phyloP scores from a whole-genome alignment of 257 asterid species.

The Capsicum chinense region DNA sequence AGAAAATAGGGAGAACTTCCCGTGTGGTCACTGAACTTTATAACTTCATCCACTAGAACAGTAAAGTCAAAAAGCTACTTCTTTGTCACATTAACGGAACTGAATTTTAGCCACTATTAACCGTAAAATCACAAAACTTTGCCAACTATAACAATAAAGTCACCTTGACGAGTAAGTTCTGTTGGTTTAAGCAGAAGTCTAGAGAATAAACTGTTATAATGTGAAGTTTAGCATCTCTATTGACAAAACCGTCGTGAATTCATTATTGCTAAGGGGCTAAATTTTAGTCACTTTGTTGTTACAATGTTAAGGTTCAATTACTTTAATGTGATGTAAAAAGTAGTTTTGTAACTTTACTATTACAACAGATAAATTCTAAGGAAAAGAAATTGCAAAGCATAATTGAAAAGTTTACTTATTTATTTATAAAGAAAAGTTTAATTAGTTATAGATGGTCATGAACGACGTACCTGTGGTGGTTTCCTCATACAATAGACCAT shows the following conservation, averaged over 20 bases:
- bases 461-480: constrained; percentile 35
- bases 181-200: background rate
- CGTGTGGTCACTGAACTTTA: background rate
- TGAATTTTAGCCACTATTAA: background rate
- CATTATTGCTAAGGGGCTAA: background rate
- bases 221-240: background rate
- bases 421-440: background rate
- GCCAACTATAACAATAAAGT: background rate
- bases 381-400: background rate
- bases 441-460: constrained; percentile 8
- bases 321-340: background rate
- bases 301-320: background rate
- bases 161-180: background rate
- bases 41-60: background rate
- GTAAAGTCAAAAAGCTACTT: background rate
- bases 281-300: background rate
- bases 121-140: background rate
- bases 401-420: background rate
- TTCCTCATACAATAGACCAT: constrained; percentile 38
- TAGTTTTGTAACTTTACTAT: background rate
- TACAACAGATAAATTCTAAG: background rate
- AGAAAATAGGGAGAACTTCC: background rate
- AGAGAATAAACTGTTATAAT: background rate
- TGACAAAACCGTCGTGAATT: background rate
- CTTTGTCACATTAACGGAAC: background rate